Conservation (phyloP, 1,139 yeast species). For the Barnettozyma hawaiiensis region DNA sequence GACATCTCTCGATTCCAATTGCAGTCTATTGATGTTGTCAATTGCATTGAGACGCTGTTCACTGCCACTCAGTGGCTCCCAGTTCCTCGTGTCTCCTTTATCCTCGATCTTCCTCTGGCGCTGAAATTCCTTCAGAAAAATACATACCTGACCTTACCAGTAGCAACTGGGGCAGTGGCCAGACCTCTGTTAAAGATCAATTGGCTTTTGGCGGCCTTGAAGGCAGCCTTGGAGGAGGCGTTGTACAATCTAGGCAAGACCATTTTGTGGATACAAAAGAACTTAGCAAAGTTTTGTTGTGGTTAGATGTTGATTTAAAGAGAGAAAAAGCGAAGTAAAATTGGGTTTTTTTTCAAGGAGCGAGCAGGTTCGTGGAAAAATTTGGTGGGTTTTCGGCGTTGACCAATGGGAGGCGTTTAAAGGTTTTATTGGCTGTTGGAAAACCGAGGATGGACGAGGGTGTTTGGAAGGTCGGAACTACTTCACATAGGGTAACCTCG, state of each 20-base stretch:
- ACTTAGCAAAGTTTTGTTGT: slow-evolving; percentile 9
- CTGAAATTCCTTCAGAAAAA: background rate
- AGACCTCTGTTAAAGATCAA: slow-evolving; percentile 62
- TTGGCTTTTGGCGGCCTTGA: slow-evolving; percentile 85
- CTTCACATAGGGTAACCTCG: background rate
- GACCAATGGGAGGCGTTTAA: slow-evolving; percentile 11
- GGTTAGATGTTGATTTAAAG: slow-evolving; percentile 1
- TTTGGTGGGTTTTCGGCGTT: slow-evolving; percentile 5
- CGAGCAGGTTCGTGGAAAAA: slow-evolving; percentile 13
- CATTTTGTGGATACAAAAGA: slow-evolving; percentile 33
- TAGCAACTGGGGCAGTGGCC: slow-evolving; percentile 80
- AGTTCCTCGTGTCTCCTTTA: too few species aligned
- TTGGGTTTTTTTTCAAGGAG: slow-evolving; percentile 12
- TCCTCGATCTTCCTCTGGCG: background rate
- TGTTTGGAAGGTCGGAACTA: too few species aligned
- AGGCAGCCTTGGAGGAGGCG: slow-evolving; percentile 84
- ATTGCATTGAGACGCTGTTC: background rate
- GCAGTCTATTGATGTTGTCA: background rate
- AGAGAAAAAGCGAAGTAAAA: slow-evolving; percentile 6
- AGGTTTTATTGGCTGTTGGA: slow-evolving; percentile 15
- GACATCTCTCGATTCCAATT: background rate
- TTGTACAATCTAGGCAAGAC: slow-evolving; percentile 90
- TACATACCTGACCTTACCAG: slow-evolving; percentile 90
- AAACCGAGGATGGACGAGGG: slow-evolving; percentile 6
- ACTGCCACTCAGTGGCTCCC: background rate